Base-by-base conservation (phyloP, 1,284 basidiomycete species). In the Cystobasidium pallidum region DNA sequence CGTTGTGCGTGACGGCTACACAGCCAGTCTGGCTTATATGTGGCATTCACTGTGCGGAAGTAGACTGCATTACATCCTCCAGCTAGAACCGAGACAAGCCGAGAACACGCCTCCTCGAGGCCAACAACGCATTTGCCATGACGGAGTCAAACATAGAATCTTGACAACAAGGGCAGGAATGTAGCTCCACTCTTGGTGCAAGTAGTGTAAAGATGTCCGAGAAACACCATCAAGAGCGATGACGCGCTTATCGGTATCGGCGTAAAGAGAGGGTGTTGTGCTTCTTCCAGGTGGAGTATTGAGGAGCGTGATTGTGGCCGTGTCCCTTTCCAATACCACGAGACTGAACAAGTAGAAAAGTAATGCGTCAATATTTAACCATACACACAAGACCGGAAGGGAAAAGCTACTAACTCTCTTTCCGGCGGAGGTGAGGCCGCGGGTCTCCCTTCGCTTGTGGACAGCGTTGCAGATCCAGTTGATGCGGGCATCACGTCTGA, bases 401-500 rank as follows among this genome's bases (percentile, higher is more conserved):
- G 7, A 30, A n/a, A 11, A 39, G 24, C 10, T 28, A 49, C 79
- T 75, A 70, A 76, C 77, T 80, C 93, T 89, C 85, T 98, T 97
- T 81, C 95, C 95, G 77, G 92, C 89, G 81, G 89, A 89, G 80
- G 96, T 99, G 79, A 99, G 92, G 78, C 96, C 96, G 82, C 96
- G 92, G 78, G 91, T 87, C 84, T 99, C 96, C 81, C 96, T 90
- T 82, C 90, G 92, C 86, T 98, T 99, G 90, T 99, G 96, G 70
- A 99, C 95, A 30, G 95, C 90, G 83, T 95, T 94, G 81, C 86
- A 86, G 84, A 99, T 99, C 95, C 94, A 98, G 89, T 92, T 98
- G 86, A 99, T 97, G 79, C 93, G 88, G 76, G 95, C 84, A 82
- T 99, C 95, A 76, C 94, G 91, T 77, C 92, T 91, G 83, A 97